These are phyloP conservation scores for Chimonanthus salicifolius DNA, from an alignment of 164 flowering plant species.

Conservation along the genomic window DNA sequence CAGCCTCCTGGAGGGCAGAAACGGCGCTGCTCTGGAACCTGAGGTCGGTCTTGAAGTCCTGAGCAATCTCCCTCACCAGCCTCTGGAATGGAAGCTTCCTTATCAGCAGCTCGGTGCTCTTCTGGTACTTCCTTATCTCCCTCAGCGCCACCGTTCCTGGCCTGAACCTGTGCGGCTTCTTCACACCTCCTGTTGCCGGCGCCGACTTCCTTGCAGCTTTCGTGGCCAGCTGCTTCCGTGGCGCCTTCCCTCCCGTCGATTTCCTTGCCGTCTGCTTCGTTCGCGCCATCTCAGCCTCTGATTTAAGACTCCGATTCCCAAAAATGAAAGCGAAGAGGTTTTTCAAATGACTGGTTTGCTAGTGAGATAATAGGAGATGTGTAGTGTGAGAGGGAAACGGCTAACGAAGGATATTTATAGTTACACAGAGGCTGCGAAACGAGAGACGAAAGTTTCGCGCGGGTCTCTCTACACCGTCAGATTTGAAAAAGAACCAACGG, in stretches of 20 bases:
- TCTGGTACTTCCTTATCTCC: conserved; percentile 16
- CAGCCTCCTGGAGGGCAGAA: conserved; percentile 11
- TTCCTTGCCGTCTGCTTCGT: conserved; percentile 13
- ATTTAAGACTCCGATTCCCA: not conserved
- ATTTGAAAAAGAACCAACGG: not conserved
- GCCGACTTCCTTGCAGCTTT: conserved; percentile 16
- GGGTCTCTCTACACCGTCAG: not conserved
- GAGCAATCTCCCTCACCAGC: conserved; percentile 15
- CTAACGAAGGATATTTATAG: not conserved
- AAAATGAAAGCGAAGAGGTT: too few species aligned
- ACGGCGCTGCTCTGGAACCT: conserved; percentile 16
- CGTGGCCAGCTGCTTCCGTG: conserved; percentile 15
- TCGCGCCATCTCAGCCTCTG: not conserved
- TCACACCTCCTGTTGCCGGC: conserved; percentile 16
- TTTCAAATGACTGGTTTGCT: too few species aligned
- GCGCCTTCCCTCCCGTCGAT: conserved; percentile 15
- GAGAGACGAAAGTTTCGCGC: not conserved
- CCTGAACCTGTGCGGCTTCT: conserved; percentile 15
- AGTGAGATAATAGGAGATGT: not conserved
- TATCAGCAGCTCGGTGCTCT: conserved; percentile 16
- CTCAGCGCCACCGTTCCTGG: conserved; percentile 15
- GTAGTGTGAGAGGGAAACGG: not conserved
- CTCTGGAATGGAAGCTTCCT: conserved; percentile 15
- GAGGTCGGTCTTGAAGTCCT: conserved; percentile 17
- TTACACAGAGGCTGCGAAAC: not conserved